These are phyloP conservation scores for Stephanodiscus minutulus DNA, from an alignment of 108 stramenopile genomes.

Conservation along the genomic window DNA sequence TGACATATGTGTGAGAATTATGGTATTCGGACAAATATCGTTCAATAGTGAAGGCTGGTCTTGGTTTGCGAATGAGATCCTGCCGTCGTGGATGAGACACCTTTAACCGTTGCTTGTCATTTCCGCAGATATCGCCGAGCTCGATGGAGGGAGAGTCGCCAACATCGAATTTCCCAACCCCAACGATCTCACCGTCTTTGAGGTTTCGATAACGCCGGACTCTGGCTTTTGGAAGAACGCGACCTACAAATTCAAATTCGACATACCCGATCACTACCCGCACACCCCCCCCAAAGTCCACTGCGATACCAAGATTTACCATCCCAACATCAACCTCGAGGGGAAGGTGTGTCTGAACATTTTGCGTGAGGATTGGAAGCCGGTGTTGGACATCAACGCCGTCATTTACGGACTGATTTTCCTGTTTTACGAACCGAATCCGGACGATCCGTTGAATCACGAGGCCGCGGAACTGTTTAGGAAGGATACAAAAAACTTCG, in stretches of 20 bases:
- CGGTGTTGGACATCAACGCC: slow-evolving; percentile 98
- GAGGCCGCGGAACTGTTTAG: slow-evolving; percentile 97
- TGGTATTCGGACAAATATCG: no score
- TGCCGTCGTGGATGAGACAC: not conserved
- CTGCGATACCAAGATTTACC: slow-evolving; percentile 94
- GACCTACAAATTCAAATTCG: slow-evolving; percentile 94
- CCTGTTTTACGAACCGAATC: slow-evolving; percentile 99
- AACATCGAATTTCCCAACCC: slow-evolving; percentile 92
- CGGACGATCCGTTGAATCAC: slow-evolving; percentile 99
- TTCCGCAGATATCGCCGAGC: slow-evolving; percentile 94
- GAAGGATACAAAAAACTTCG: slow-evolving; percentile 88
- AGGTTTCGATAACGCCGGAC: slow-evolving; percentile 89
- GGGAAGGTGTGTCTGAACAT: slow-evolving; percentile 99
- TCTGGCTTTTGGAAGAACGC: slow-evolving; percentile 95
- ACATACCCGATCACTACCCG: slow-evolving; percentile 96
- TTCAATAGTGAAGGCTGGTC: no score
- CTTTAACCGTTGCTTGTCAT: not conserved
- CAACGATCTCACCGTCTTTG: slow-evolving; percentile 93
- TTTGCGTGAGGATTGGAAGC: slow-evolving; percentile 99
- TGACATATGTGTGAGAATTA: no score
- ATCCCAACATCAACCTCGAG: slow-evolving; percentile 98
- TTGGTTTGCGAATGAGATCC: no score
- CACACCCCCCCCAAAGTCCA: slow-evolving; percentile 98
- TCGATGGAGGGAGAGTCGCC: slow-evolving; percentile 98
- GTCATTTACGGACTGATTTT: slow-evolving; percentile 99